Evolutionary conservation across 345 rosid species (phyloP), one percentile per base, ranked within the genome.

Genomic region (Draba incana): DNA sequence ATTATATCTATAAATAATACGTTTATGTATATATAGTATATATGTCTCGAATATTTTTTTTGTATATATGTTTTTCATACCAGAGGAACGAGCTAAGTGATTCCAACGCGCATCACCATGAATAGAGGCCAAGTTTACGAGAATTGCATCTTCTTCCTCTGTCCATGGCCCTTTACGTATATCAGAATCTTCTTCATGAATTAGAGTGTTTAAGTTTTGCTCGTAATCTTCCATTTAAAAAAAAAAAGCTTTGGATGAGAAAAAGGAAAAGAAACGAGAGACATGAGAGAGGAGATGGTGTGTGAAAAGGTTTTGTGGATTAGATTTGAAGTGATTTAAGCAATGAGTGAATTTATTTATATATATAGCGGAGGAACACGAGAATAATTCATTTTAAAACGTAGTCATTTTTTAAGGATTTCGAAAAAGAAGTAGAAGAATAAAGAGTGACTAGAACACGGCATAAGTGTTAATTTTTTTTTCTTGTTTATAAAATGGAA

Each of bases 91-190:
- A 63, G 98, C 97, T 39, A 83, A 85, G 2, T 81, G 57, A 61
- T 88, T 89, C 98, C 98, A 92, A 49, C 86, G 89, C 39, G 95
- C 92, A 83, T 92, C 97, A 3, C 98, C 97, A 33, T 92, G 86
- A 54, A 80, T 42, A 74, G 76, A 52, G 10, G 89, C 84, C 66
- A 84, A 85, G 50, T 84, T 77, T 30, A 59, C 57, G 16, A 92
- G 92, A 59, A 85, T 14, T 23, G 85, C 28, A 72, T 92, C 98
- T 69, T 92, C 98, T 57, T 89, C 91, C 15, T 41, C 74, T 0
- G 92, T 92, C 98, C 98, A 92, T 2, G 97, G 95, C 50, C 98
- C 97, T 82, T 89, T 92, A 74, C 86, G 80, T 30, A 88, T 61
- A 47, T 78, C 86, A 50, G 62, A 75, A 50, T 68, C 85, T 38